Evolutionary conservation across 1,139 yeast species (phyloP), one percentile per base, ranked within the genome.

Genomic region (Debaryomyces udenii): DNA sequence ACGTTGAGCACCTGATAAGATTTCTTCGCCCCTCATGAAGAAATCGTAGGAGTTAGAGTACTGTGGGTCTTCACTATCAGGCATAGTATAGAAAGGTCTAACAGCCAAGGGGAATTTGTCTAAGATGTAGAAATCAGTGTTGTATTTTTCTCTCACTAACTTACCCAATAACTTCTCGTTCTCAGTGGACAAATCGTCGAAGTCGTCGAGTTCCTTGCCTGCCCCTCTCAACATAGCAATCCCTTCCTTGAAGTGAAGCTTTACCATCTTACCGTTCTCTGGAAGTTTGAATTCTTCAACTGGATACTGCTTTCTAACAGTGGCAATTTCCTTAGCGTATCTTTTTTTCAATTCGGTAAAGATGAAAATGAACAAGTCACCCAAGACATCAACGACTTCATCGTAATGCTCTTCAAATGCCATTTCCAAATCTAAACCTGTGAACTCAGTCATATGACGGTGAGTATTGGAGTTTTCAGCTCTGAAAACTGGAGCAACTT

Each of bases 11-110:
- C 99, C 99, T 17, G 97, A 90, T 57, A 93, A 75, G 57, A 93
- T 93, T 71, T 93, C 99, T 74, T 93, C 99, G 62, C 99, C 99
- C 74, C 99, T 86, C 98, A 93, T 93, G 77, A 94, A 94, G 83
- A 94, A 93, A 74, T 93, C 99, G 64, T 91, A 86, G 14, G 94
- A 86, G 80, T 93, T 93, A 52, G 97, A 90, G 73, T 90, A 90
- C 57, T 84, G 78, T 51, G 96, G 81, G 70, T 94, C 90, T 60
- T 82, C 86, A 13, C 98, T 78, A 64, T 91, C 97, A 48, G 99
- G 98, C 99, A 94, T 93, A 44, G 99, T 93, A 79, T 93, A 93
- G 80, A 93, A 93, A 45, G 99, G 99, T 74, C 99, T 86, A 44
- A 90, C 80, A 23, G 88, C 95, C 60, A 90, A 76, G 57, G 99